Conservation (phyloP, 2,329 filamentous ascomycete genomes). For the Trichoderma lentiforme region DNA sequence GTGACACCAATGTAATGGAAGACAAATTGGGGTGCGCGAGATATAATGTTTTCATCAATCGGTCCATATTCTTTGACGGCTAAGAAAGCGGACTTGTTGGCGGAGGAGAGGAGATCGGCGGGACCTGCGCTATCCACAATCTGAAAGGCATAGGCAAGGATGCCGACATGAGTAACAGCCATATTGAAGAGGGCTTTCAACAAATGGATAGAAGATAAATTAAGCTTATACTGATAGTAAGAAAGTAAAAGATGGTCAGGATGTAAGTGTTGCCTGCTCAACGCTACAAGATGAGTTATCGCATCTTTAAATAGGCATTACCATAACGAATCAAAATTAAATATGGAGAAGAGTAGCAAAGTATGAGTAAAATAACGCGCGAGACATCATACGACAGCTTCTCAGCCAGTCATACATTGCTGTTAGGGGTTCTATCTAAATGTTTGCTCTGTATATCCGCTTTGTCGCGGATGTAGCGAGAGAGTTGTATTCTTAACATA, state of each 20-base stretch:
- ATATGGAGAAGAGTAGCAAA: neutral
- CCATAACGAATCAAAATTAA: neutral
- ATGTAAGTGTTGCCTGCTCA: neutral
- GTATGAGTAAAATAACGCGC: neutral
- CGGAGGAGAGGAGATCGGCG: slow-evolving; percentile 31
- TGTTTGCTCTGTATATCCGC: neutral
- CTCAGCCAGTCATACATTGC: neutral
- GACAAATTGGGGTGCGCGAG: neutral
- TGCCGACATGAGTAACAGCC: slow-evolving; percentile 28
- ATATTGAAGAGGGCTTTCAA: slow-evolving; percentile 6
- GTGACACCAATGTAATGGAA: slow-evolving; percentile 36
- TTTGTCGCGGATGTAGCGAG: neutral
- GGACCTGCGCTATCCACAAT: slow-evolving; percentile 33
- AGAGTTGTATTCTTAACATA: neutral
- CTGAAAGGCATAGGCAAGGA: slow-evolving; percentile 32
- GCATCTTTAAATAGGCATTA: neutral
- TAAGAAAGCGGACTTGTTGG: slow-evolving; percentile 22
- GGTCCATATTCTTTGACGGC: slow-evolving; percentile 1
- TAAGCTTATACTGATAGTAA: neutral
- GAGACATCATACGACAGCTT: neutral
- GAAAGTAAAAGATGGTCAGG: neutral
- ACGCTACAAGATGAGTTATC: neutral
- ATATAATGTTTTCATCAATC: neutral
- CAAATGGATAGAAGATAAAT: neutral
- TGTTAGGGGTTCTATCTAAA: neutral